Percentiles rank a stretch among this genome's conserved stretches.
phyloP scores from a whole-genome alignment of 495 filamentous ascomycete genomes.

The Cudoniella acicularis region DNA sequence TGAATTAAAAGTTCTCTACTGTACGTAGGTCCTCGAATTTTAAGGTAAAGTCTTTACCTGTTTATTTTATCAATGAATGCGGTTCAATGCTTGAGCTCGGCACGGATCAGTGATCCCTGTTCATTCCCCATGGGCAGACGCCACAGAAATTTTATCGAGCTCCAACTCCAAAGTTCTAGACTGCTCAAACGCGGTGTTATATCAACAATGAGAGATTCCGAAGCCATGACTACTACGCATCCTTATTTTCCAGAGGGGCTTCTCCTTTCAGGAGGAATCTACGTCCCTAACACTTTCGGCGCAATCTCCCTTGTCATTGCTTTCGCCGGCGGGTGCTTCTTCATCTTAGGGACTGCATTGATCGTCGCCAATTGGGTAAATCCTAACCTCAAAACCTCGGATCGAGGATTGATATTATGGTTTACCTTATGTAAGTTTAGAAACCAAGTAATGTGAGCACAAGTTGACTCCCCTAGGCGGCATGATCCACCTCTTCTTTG shows the following conservation, averaged over 20 bases:
- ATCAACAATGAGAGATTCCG: too few relatives aligned
- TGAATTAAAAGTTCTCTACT: too few relatives aligned
- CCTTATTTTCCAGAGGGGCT: slow-evolving; percentile 49
- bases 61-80: too few relatives aligned
- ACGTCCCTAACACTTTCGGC: slow-evolving; percentile 44
- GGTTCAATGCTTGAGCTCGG: too few relatives aligned
- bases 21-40: too few relatives aligned
- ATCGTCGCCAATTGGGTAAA: slow-evolving; percentile 36
- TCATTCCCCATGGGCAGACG: too few relatives aligned
- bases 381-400: slow-evolving; percentile 35
- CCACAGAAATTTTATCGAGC: too few relatives aligned
- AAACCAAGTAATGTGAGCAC: background rate
- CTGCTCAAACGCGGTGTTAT: background rate
- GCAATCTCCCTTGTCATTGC: slow-evolving; percentile 43
- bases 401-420: slow-evolving; percentile 52
- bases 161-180: background rate
- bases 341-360: slow-evolving; percentile 42
- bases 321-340: slow-evolving; percentile 42
- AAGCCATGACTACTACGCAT: background rate
- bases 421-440: slow-evolving; percentile 50
- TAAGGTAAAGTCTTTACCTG: too few relatives aligned
- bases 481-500: slow-evolving; percentile 54
- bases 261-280: slow-evolving; percentile 33
- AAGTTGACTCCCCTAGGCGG: slow-evolving; percentile 33
- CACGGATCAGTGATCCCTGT: too few relatives aligned